Evolutionary conservation across 805 yeast species (phyloP).

Genomic region (Metschnikowia noctiluminum): DNA sequence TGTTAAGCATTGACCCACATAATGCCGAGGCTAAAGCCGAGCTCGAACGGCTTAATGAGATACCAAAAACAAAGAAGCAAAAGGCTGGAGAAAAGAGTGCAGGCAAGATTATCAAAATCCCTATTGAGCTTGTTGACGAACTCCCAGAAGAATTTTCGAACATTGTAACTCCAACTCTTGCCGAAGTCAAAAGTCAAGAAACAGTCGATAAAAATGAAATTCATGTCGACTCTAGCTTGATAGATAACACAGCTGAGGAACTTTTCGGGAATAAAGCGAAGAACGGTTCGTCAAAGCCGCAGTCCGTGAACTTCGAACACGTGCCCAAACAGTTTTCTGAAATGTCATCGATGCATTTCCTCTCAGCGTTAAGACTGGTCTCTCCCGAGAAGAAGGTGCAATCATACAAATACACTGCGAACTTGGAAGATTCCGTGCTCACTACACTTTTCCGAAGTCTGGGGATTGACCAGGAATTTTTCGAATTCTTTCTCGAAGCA

Average conservation of each 20-base stretch:
- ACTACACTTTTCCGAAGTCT: constrained; percentile 33
- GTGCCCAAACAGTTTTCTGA: constrained; percentile 13
- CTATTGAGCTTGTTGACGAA: constrained; percentile 40
- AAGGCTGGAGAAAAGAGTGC: constrained; percentile 1
- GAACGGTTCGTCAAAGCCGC: neutral
- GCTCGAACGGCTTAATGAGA: constrained; percentile 18
- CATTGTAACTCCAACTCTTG: neutral
- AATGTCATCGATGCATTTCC: constrained; percentile 25
- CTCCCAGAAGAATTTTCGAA: constrained; percentile 34
- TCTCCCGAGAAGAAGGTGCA: constrained; percentile 23
- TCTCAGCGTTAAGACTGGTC: constrained; percentile 24
- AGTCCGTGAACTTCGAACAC: neutral
- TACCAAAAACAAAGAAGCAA: constrained; percentile 12
- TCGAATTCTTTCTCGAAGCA: constrained; percentile 48
- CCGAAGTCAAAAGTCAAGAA: too few relatives aligned
- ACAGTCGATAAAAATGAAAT: too few relatives aligned
- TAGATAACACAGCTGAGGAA: constrained; percentile 8
- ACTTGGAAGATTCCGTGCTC: constrained; percentile 23
- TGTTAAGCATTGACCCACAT: constrained; percentile 38
- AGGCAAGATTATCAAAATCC: constrained; percentile 17
- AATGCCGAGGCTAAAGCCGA: constrained; percentile 40
- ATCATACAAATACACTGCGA: constrained; percentile 38
- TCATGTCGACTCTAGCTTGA: neutral
- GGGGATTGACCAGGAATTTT: constrained; percentile 49
- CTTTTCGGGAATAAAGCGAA: constrained; percentile 8